Base-by-base conservation (phyloP, 2,329 filamentous ascomycete species). In the Ophiostoma ulmi region DNA sequence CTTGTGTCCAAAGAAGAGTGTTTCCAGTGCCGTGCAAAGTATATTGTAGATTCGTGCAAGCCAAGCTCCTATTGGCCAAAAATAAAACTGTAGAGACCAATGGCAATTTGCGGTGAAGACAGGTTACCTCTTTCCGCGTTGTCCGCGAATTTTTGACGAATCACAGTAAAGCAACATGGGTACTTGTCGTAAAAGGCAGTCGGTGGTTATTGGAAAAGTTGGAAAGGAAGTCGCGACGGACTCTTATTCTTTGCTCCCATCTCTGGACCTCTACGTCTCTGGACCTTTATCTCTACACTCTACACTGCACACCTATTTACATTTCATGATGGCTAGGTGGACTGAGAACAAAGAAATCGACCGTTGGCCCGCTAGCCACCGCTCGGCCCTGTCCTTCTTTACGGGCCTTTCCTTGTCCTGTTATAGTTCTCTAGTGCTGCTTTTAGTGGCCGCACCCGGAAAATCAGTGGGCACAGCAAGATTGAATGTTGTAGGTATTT, bases 391-490 rank as follows among this genome's bases (percentile, higher is more conserved):
- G 70, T 52, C 44, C 66, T 35, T 64, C 38, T 39, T 8, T 17
- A 61, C 70, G 70, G 70, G 67, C 70, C 70, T 69, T 71, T 67
- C 70, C 70, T 71, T 71, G 39, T 36, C 36, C n/a, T 67, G n/a
- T 61, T 39, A 66, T 71, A 66, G 61, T 69, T 22, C 44, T 63
- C 61, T 52, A 20, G 66, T 58, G 64, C 44, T 39, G 48, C 8
- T 8, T 63, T 64, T 20, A 61, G 44, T 52, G 39, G 44, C 44
- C 44, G 44, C 13, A 52, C 5, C 39, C 44, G 44, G 44, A 17
- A 52, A 52, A 52, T 52, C 44, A 52, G 44, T 52, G 52, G 20
- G 11, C 11, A 55, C 52, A 11, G 5, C 11, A 26, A n/a, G n/a
- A 11, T 11, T 63, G 58, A 31, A 31, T 3, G 3, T 31, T 31